Evolutionary conservation across 73 alveolate genomes (phyloP), one percentile per base, ranked within the genome.

Genomic region (Urostyla sp.): DNA sequence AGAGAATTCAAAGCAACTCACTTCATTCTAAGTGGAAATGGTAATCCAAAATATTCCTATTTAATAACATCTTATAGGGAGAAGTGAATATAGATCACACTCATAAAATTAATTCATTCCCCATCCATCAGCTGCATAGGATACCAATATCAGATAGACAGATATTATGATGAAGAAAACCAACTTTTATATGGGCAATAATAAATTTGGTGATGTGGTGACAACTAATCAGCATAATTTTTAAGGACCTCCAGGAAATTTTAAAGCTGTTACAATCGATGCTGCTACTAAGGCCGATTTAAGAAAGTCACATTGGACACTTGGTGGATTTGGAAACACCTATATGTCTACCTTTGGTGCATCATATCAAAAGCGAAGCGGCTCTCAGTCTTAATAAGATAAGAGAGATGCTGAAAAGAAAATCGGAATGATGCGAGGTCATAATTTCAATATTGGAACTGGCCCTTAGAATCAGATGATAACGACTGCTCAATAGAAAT

Each of bases 221-320:
- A 59, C 76, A 35, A 59, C 76, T 20, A 59, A 59, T 20, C 31
- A 59, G 56, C 38, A 21, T 3, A 59, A 59, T 32, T 59, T 11
- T 21, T 34, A 59, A 21, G 35, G 24, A 5, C 76, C 76, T 13
- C 76, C 76, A 3, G 76, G 37, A 7, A 20, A n/a, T 2, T 59
- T 35, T 20, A 59, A 59, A 59, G 76, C 76, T 59, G 76, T 59
- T 3, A 59, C 76, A 8, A 59, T 59, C 4, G 76, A 59, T 59
- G 53, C 76, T 31, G 35, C 58, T 30, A 59, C 76, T 11, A 59
- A 59, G 31, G 76, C 76, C 16, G 76, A 59, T 34, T 20, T 59
- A 21, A 59, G 76, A 59, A 59, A 34, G 27, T 59, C 76, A 4
- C 76, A 59, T 32, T 59, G 76, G 76, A 36, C 38, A 13, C 55